Conservation (phyloP, 2,329 filamentous ascomycete genomes). For the Nothophaeocryptopus gaeumannii region DNA sequence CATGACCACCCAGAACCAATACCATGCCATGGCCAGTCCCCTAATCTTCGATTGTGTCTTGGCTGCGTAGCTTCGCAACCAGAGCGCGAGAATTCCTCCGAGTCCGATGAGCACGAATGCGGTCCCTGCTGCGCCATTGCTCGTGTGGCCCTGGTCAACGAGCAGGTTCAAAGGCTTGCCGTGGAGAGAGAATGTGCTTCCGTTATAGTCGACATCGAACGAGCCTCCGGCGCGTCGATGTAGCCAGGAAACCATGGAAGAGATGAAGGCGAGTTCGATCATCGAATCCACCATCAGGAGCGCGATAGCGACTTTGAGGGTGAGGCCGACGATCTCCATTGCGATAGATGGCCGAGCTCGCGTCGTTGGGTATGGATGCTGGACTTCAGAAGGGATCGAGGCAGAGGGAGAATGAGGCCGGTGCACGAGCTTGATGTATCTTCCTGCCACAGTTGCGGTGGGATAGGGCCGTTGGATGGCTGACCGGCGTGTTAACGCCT, state of each 20-base stretch:
- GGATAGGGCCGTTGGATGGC: no score
- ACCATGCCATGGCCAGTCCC: constrained; percentile 7
- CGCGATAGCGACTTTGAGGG: constrained; percentile 18
- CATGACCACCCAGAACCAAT: constrained; percentile 28
- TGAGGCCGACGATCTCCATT: constrained; percentile 13
- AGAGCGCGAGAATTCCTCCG: constrained; percentile 27
- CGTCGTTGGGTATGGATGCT: background rate
- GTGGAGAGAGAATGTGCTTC: constrained; percentile 35
- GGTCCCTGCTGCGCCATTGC: constrained; percentile 33
- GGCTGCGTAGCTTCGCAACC: constrained; percentile 16
- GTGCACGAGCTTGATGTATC: background rate
- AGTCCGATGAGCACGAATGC: constrained; percentile 32
- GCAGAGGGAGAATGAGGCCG: background rate
- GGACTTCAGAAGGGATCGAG: no score
- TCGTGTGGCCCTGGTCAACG: constrained; percentile 31
- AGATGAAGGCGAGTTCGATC: constrained; percentile 30
- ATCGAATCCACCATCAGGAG: constrained; percentile 28
- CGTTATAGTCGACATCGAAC: constrained; percentile 23
- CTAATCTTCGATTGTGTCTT: constrained; percentile 1
- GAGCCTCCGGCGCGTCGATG: constrained; percentile 25
- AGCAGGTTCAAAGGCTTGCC: constrained; percentile 41
- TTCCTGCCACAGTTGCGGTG: background rate
- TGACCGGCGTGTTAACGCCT: no score
- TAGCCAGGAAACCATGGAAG: constrained; percentile 31
- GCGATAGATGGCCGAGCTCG: background rate